A percentile compares a stretch with the other conserved stretches of the same genome.
phyloP scores from a whole-genome alignment of 345 rosid species.

The Jatropha curcas region DNA sequence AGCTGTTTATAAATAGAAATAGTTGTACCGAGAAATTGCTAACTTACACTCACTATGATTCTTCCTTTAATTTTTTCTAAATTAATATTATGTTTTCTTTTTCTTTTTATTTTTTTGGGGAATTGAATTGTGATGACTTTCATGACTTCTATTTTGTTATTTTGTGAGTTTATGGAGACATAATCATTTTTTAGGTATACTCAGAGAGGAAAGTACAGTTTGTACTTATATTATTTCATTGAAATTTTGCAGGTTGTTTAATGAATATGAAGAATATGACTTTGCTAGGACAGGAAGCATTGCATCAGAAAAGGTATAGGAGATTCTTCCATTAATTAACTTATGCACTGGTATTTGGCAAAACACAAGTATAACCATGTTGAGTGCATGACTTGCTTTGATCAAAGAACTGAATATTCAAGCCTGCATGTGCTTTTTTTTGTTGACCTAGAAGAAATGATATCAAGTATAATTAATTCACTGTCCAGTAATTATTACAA shows the following conservation, averaged over 20 bases:
- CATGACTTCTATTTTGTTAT: not conserved
- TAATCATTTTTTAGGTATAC: not conserved
- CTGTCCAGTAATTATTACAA: not conserved
- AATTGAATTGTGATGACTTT: not conserved
- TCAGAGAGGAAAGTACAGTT: not conserved
- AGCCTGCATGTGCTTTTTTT: not conserved
- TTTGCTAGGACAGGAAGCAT: constrained; percentile 85
- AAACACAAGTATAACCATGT: not conserved
- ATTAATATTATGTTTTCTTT: too few species aligned
- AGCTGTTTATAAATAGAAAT: not conserved
- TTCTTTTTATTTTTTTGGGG: not conserved
- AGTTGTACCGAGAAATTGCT: not conserved
- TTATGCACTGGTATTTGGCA: not conserved
- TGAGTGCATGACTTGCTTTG: not conserved
- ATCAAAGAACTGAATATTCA: not conserved
- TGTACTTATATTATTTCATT: not conserved
- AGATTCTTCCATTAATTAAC: not conserved
- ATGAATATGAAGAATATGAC: constrained; percentile 73
- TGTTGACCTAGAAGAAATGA: not conserved
- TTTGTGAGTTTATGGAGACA: too few species aligned
- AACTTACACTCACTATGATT: not conserved
- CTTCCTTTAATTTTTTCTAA: not conserved
- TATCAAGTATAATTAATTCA: not conserved
- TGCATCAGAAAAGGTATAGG: constrained; percentile 67
- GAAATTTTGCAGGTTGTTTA: constrained; percentile 58